Conservation (phyloP, 2,329 filamentous ascomycete species). For the Penicillium glabrum region DNA sequence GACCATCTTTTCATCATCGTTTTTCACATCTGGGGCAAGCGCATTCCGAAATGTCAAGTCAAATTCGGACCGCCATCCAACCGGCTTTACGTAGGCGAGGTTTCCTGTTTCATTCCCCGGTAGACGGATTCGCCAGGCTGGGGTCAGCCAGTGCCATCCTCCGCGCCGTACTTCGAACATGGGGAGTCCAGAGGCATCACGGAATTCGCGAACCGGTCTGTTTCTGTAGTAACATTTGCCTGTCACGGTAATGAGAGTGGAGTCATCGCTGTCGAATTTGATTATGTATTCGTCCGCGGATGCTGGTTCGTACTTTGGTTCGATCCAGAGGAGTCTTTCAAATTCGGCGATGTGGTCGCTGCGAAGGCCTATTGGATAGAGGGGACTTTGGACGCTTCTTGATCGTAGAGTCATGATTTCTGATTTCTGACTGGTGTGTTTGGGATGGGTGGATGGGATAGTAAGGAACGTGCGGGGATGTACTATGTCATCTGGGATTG, state of each 20-base stretch:
- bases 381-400: constrained; percentile 10
- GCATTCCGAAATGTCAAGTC: constrained; percentile 25
- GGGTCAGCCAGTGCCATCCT: too few species aligned
- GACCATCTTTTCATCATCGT: constrained; percentile 16
- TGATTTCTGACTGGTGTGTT: not conserved
- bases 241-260: constrained; percentile 25
- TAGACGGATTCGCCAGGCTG: constrained; percentile 20
- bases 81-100: constrained; percentile 11
- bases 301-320: constrained; percentile 18
- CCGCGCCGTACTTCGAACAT: constrained; percentile 26
- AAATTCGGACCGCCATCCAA: constrained; percentile 11
- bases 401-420: not conserved
- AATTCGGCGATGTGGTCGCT: constrained; percentile 23
- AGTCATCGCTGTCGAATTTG: constrained; percentile 20
- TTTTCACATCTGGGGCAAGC: constrained; percentile 16
- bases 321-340: constrained; percentile 21
- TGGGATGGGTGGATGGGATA: not conserved
- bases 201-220: constrained; percentile 28
- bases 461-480: not conserved
- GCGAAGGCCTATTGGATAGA: constrained; percentile 22
- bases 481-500: not conserved
- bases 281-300: constrained; percentile 17
- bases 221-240: constrained; percentile 26
- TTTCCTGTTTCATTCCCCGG: constrained; percentile 20
- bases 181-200: constrained; percentile 28